Evolutionary conservation across 345 rosid genomes (phyloP), one percentile per base, ranked within the genome.

Genomic region (Cardamine resedifolia): DNA sequence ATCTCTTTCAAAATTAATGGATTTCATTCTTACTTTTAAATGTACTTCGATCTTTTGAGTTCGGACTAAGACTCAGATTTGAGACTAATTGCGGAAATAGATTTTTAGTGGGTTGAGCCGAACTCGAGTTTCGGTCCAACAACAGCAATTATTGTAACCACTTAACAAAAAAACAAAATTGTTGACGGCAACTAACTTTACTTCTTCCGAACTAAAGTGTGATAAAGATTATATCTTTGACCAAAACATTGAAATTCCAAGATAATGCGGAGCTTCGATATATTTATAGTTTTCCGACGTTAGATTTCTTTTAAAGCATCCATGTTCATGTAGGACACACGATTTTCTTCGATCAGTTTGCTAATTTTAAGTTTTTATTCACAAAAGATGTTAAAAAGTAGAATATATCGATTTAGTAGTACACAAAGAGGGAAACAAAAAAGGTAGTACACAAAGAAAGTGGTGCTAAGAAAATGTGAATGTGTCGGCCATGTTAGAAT

Each of bases 401-500:
- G 58, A 68, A 68, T 31, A 61, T 51, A 27, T 30, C 69, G 73
- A 68, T 61, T 68, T 68, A 52, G 56, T 43, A 68, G 63, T 45
- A 56, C 65, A 63, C 66, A 47, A 39, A 36, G 9, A 26, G 31
- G 14, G 39, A 14, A 6, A n/a, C n/a, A n/a, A n/a, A 19, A 61
- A 66, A 43, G 39, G 70, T 43, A 23, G 66, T 43, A 73, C 19
- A 16, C 36, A 58, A 43, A 67, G 62, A 69, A 69, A 63, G 79
- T 75, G 58, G 79, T 76, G 70, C 65, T 52, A 24, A 28, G 58
- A 52, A 68, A 75, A 60, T 60, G 58, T 57, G 48, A 41, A 58
- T 27, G 43, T 80, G 86, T 83, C 82, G 87, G 89, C 89, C 89
- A 85, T 85, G 89, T 82, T 83, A 76, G 7, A 20, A 51, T 53